Conservation (phyloP, 1,139 yeast species). For the Lodderomyces parapsilosis region DNA sequence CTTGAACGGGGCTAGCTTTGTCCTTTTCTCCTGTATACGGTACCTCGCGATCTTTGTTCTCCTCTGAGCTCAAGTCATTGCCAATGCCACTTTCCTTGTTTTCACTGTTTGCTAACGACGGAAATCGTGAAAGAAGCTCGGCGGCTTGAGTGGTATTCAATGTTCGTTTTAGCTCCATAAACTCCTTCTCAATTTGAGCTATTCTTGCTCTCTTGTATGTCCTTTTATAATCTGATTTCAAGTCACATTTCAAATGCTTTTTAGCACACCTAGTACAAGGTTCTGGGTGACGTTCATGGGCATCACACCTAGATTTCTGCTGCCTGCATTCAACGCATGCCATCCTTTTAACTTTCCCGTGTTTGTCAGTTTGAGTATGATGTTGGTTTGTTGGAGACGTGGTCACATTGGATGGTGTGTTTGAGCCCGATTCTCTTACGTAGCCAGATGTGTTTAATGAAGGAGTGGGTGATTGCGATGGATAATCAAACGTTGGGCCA, state of each 20-base stretch:
- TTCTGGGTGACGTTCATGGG: constrained; percentile 70
- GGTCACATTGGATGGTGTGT: background rate
- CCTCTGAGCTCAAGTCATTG: background rate
- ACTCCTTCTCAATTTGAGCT: constrained; percentile 81
- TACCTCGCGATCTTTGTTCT: background rate
- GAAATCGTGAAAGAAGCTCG: constrained; percentile 38
- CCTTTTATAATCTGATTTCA: constrained; percentile 80
- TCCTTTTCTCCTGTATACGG: background rate
- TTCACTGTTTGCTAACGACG: constrained; percentile 20
- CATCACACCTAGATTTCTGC: constrained; percentile 89
- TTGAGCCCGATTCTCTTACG: background rate
- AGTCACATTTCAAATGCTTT: constrained; percentile 65
- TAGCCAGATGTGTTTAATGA: constrained; percentile 8
- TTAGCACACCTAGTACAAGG: constrained; percentile 82
- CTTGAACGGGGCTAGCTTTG: background rate
- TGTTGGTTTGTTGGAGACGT: constrained; percentile 5
- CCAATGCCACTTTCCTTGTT: background rate
- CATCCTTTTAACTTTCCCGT: constrained; percentile 51
- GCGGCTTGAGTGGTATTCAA: constrained; percentile 53
- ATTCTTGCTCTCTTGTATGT: constrained; percentile 85
- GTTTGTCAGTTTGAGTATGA: constrained; percentile 13
- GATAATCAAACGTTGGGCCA: background rate
- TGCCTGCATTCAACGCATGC: constrained; percentile 97
- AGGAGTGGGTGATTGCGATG: constrained; percentile 12
- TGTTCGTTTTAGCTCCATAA: constrained; percentile 61